Percentiles rank a stretch among this genome's conserved stretches.
Evolutionary conservation across 331 rosid species (phyloP).

Genomic region (Quercus lobata): DNA sequence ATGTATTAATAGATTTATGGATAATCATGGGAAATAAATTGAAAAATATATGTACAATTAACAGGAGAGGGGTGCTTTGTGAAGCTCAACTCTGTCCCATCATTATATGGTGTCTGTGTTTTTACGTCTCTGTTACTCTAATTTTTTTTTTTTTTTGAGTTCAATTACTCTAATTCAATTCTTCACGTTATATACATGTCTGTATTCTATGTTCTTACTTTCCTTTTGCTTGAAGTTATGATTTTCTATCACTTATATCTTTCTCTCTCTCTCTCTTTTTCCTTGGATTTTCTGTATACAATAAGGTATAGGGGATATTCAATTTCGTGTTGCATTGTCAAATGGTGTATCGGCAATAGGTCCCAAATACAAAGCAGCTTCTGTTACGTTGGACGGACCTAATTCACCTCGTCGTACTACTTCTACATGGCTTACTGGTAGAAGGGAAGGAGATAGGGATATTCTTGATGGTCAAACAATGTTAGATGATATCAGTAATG

Average conservation of each 20-base stretch:
- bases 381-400: constrained; percentile 37
- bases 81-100: neutral
- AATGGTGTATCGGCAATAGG: constrained; percentile 65
- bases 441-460: constrained; percentile 55
- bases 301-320: constrained; percentile 41
- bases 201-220: neutral
- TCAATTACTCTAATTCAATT: neutral
- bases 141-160: too few relatives aligned
- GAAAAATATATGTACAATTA: neutral
- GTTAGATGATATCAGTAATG: constrained; percentile 38
- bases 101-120: too few relatives aligned
- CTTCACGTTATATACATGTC: neutral
- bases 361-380: constrained; percentile 48
- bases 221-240: neutral
- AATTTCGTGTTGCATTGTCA: constrained; percentile 59
- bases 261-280: neutral
- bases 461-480: constrained; percentile 63
- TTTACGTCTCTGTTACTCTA: neutral
- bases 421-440: constrained; percentile 74
- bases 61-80: neutral
- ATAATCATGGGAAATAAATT: neutral
- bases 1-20: neutral
- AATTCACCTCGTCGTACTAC: constrained; percentile 6
- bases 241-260: constrained; percentile 8
- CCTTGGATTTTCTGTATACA: constrained; percentile 9